Evolutionary conservation across 495 filamentous ascomycete species (phyloP).

Genomic region (Thozetella sp.): DNA sequence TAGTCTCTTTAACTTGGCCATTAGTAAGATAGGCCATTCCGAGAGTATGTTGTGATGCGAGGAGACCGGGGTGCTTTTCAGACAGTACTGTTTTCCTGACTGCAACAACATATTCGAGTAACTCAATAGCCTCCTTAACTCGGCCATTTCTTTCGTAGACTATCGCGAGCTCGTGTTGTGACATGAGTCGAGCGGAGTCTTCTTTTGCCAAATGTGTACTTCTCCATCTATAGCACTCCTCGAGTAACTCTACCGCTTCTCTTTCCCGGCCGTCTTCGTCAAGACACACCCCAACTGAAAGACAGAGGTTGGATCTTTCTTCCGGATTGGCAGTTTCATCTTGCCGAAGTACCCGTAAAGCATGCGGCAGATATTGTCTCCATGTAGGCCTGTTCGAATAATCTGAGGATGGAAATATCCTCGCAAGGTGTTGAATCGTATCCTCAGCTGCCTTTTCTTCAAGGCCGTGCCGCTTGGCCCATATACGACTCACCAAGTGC

Average conservation of each 20-base stretch:
- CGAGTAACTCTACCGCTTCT: not conserved
- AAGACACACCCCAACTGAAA: not conserved
- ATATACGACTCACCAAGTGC: constrained; percentile 36
- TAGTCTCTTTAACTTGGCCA: not conserved
- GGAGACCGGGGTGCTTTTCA: not conserved
- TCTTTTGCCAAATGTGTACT: not conserved
- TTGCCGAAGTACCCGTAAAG: not conserved
- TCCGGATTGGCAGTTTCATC: not conserved
- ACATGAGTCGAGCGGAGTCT: not conserved
- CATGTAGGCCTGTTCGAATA: not conserved
- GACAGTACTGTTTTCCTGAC: not conserved
- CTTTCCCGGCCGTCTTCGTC: not conserved
- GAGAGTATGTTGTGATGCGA: not conserved
- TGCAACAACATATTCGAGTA: not conserved
- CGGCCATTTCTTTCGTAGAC: not conserved
- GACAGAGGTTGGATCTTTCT: not conserved
- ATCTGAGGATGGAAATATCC: not conserved
- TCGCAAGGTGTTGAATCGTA: not conserved
- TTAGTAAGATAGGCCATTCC: not conserved
- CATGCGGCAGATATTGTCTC: not conserved
- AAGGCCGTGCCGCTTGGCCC: constrained; percentile 14
- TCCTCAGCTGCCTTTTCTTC: not conserved
- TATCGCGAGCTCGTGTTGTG: not conserved
- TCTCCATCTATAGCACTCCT: not conserved
- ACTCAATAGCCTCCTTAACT: not conserved